These are phyloP conservation scores for Coprinopsis cinerea DNA, from an alignment of 768 basidiomycete species.

Conservation along the genomic window DNA sequence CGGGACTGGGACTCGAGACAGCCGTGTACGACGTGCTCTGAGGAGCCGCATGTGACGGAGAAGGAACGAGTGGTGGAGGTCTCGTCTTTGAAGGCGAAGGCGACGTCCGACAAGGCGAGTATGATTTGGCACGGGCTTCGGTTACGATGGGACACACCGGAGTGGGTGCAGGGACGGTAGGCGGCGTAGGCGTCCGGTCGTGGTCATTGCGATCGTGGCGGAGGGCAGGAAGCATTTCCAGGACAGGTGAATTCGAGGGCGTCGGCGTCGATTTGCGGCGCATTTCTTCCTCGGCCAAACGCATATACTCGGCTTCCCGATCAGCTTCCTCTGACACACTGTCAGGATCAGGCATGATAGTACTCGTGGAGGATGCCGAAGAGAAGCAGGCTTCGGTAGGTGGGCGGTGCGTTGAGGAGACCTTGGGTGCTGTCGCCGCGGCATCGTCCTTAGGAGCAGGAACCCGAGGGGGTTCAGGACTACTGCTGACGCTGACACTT, in stretches of 20 bases:
- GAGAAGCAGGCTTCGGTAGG: conserved; percentile 12
- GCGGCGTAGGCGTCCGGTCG: conserved; percentile 10
- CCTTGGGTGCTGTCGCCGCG: background rate
- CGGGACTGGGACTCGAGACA: conserved; percentile 2
- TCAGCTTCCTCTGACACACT: conserved; percentile 13
- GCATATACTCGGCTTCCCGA: conserved; percentile 9
- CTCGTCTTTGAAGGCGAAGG: background rate
- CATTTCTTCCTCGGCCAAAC: conserved; percentile 22
- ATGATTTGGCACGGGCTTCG: background rate
- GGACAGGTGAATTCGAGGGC: conserved; percentile 54
- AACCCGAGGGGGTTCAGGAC: conserved; percentile 9
- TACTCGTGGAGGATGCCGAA: conserved; percentile 19
- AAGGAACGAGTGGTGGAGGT: conserved; percentile 10
- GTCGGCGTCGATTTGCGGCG: conserved; percentile 39
- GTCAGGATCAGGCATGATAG: conserved; percentile 15
- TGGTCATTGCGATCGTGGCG: too few species aligned
- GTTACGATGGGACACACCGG: background rate
- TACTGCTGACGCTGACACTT: conserved; percentile 4
- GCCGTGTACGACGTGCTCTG: conserved; percentile 10
- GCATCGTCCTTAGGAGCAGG: conserved; percentile 2
- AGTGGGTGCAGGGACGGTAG: conserved; percentile 7
- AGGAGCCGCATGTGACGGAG: conserved; percentile 9
- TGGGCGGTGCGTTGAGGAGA: conserved; percentile 5
- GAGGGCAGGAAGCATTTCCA: conserved; percentile 22
- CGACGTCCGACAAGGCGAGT: background rate